phyloP scores from a whole-genome alignment of 2,329 filamentous ascomycete species.

The Orbilia javanica region DNA sequence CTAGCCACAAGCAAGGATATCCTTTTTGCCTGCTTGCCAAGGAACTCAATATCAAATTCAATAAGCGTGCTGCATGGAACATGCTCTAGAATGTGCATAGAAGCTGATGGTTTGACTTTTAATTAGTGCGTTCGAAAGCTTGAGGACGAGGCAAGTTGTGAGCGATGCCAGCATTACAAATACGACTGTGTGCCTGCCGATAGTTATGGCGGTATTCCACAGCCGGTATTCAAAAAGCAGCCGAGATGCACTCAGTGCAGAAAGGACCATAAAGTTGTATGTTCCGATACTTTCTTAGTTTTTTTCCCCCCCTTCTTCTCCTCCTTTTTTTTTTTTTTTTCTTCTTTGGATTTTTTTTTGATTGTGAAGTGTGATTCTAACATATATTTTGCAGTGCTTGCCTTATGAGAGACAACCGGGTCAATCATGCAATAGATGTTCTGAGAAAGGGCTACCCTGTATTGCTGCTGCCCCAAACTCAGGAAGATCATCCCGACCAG shows the following conservation, averaged over 20 bases:
- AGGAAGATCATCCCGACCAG: constrained; percentile 47
- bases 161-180: constrained; percentile 56
- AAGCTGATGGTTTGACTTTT: constrained; percentile 36
- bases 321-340: too few relatives aligned
- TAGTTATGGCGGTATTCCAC: constrained; percentile 55
- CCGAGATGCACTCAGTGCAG: constrained; percentile 55
- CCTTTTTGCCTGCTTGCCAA: constrained; percentile 30
- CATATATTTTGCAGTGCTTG: constrained; percentile 24
- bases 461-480: constrained; percentile 54
- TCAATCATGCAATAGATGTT: constrained; percentile 54
- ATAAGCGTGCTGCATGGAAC: constrained; percentile 22
- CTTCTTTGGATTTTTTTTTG: background rate
- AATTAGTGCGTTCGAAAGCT: constrained; percentile 45
- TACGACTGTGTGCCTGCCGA: constrained; percentile 57
- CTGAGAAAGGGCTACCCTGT: constrained; percentile 48
- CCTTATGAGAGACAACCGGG: constrained; percentile 53
- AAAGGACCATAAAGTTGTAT: constrained; percentile 58
- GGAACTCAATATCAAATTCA: constrained; percentile 25
- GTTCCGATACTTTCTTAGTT: constrained; percentile 7
- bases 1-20: constrained; percentile 43
- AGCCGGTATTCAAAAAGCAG: constrained; percentile 56
- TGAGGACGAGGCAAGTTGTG: constrained; percentile 51
- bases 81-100: background rate
- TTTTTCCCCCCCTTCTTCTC: too few relatives aligned
- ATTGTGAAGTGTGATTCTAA: background rate